These are phyloP conservation scores for Trichosanthes truncata DNA, from an alignment of 306 rosid genomes.

Conservation along the genomic window DNA sequence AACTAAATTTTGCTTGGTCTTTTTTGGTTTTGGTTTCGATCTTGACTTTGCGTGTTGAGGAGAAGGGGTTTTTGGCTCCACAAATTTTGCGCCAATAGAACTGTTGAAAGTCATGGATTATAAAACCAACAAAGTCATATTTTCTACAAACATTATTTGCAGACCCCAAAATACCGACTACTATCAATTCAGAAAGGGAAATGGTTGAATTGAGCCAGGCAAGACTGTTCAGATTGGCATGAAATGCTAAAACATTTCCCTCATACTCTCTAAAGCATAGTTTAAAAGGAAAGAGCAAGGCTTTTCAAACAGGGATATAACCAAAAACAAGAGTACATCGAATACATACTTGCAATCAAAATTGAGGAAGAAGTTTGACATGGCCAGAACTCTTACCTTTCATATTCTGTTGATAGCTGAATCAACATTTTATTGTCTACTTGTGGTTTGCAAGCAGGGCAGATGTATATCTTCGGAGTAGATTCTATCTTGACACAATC, in stretches of 20 bases:
- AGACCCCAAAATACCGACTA: not conserved
- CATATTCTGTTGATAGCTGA: constrained; percentile 23
- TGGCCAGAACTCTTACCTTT: constrained; percentile 39
- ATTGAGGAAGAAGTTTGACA: not conserved
- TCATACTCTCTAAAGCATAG: not conserved
- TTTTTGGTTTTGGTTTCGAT: constrained; percentile 44
- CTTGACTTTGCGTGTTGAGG: constrained; percentile 50
- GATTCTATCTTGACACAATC: constrained; percentile 64
- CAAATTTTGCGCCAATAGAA: constrained; percentile 33
- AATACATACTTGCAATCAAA: not conserved
- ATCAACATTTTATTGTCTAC: constrained; percentile 18
- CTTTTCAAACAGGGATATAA: not conserved
- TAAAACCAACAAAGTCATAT: not conserved
- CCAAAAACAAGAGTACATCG: not conserved
- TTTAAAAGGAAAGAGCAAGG: not conserved
- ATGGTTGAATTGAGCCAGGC: not conserved
- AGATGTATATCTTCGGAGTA: constrained; percentile 51
- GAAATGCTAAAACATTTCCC: not conserved
- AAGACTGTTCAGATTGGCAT: not conserved
- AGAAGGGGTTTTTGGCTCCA: constrained; percentile 82
- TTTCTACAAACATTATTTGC: not conserved
- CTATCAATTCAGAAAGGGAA: not conserved
- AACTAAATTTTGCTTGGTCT: constrained; percentile 18
- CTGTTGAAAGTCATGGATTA: constrained; percentile 34
- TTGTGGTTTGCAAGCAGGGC: constrained; percentile 78